phyloP scores from a whole-genome alignment of 768 basidiomycete species.

The Boletus huronensis region DNA sequence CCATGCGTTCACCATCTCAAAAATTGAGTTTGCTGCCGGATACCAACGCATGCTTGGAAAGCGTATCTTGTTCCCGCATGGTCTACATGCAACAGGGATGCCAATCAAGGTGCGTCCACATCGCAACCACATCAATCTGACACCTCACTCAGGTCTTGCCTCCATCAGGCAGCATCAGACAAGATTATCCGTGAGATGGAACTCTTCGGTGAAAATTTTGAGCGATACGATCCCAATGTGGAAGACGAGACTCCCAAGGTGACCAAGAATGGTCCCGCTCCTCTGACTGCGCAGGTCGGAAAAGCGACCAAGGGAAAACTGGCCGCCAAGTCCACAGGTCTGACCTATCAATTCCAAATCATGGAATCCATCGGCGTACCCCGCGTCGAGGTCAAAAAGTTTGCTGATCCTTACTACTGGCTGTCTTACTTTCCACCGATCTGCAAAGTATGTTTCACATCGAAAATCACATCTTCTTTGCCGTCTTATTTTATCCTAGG shows the following conservation, averaged over 20 bases:
- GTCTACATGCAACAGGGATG: conserved; percentile 97
- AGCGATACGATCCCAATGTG: conserved; percentile 44
- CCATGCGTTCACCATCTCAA: conserved; percentile 97
- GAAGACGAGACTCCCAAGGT: conserved; percentile 43
- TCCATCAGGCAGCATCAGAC: conserved; percentile 85
- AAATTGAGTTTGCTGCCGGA: conserved; percentile 95
- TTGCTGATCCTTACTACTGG: conserved; percentile 95
- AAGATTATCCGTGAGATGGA: conserved; percentile 98
- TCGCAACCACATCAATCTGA: neutral
- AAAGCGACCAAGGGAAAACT: conserved; percentile 97
- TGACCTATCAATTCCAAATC: conserved; percentile 98
- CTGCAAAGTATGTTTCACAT: conserved; percentile 57
- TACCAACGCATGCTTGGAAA: conserved; percentile 95
- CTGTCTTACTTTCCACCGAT: conserved; percentile 94
- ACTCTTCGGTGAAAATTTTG: conserved; percentile 89
- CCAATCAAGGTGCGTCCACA: conserved; percentile 84
- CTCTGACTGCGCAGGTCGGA: conserved; percentile 48
- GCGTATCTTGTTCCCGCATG: conserved; percentile 93
- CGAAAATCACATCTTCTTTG: neutral
- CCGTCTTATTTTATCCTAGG: conserved; percentile 26
- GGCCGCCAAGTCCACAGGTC: conserved; percentile 86
- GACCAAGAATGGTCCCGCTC: conserved; percentile 40
- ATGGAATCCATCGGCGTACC: conserved; percentile 93
- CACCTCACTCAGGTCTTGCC: neutral
- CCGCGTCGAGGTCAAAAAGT: conserved; percentile 87